Conservation (phyloP, 108 stramenopile species). For the Hondaea fermentalgiana region DNA sequence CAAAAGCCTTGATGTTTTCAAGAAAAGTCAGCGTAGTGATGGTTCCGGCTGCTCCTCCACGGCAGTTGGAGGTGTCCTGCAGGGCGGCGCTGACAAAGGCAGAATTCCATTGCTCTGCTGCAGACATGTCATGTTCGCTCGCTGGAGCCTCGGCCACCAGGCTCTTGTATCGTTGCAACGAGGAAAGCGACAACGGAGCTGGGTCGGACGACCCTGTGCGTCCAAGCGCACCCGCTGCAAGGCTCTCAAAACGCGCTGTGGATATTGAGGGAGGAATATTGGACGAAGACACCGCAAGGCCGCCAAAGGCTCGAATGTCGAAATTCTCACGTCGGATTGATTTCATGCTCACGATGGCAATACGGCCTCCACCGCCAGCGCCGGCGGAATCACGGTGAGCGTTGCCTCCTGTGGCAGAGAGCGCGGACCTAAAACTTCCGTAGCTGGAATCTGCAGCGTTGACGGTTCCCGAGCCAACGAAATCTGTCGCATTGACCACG, state of each 20-base stretch:
- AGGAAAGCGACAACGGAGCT: too few relatives aligned
- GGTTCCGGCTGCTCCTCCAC: neutral
- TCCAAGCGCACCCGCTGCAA: too few relatives aligned
- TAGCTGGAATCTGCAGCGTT: too few relatives aligned
- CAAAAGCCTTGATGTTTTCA: neutral
- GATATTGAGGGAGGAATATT: neutral
- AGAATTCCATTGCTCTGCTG: too few relatives aligned
- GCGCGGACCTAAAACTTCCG: too few relatives aligned
- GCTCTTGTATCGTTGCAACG: too few relatives aligned
- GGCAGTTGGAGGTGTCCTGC: neutral
- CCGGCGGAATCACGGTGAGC: neutral
- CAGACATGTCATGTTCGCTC: too few relatives aligned
- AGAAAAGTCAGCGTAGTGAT: neutral
- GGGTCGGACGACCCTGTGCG: too few relatives aligned
- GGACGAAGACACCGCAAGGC: neutral
- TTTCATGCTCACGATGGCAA: neutral
- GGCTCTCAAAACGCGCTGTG: neutral
- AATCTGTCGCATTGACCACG: neutral
- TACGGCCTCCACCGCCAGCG: conserved; percentile 3
- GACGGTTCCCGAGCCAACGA: neutral
- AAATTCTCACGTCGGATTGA: neutral
- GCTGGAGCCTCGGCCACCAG: too few relatives aligned
- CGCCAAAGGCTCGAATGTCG: neutral
- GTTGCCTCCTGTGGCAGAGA: neutral
- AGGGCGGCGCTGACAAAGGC: too few relatives aligned